These are phyloP conservation scores for Silene coronaria DNA, from an alignment of 179 eudicot genomes.

Conservation along the genomic window DNA sequence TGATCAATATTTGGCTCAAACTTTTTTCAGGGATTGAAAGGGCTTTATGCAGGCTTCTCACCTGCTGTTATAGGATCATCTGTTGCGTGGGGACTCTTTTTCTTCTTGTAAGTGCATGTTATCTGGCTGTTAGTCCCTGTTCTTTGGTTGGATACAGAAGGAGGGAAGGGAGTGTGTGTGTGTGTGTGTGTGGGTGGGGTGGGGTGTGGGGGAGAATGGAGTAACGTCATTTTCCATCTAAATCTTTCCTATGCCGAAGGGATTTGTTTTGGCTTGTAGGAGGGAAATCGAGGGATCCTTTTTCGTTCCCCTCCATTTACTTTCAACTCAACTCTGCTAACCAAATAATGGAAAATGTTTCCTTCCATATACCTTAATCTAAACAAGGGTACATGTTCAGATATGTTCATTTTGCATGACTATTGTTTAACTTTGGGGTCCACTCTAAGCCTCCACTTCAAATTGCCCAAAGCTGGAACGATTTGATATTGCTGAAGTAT, in stretches of 20 bases:
- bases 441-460: background rate
- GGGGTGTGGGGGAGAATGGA: background rate
- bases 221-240: background rate
- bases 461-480: background rate
- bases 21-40: conserved; percentile 67
- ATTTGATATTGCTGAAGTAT: background rate
- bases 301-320: background rate
- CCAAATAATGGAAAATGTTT: background rate
- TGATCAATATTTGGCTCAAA: background rate
- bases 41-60: conserved; percentile 86
- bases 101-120: conserved; percentile 67
- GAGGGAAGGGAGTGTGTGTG: background rate
- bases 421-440: background rate
- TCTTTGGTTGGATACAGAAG: background rate
- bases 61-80: conserved; percentile 98
- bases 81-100: conserved; percentile 90
- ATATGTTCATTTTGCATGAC: background rate
- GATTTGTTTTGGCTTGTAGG: background rate
- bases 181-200: too few relatives aligned
- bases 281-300: too few relatives aligned
- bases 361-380: background rate
- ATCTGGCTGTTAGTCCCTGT: background rate
- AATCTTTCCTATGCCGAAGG: background rate
- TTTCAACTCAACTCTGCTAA: background rate
- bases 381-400: background rate